Evolutionary conservation across 805 yeast genomes (phyloP), one percentile per base, ranked within the genome.

Genomic region (Myxozyma lipomycoides): DNA sequence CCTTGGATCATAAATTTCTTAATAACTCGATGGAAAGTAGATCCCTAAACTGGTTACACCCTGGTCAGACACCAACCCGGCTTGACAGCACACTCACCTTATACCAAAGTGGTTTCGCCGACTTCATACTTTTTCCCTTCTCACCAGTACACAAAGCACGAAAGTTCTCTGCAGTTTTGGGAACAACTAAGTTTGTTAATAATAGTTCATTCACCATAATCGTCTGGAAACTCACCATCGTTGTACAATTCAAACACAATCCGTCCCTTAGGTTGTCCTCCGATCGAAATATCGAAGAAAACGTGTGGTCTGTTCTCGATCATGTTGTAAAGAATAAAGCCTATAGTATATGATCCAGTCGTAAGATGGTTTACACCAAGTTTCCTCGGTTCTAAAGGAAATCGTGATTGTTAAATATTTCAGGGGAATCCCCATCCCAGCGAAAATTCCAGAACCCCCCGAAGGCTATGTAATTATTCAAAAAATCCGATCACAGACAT

Each of bases 21-120:
- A 68, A 91, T 93, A 34, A 93, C 62, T 56, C 98, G 78, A 71
- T 91, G 98, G 76, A 91, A 91, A n/a, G 75, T 69, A n/a, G 95
- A 84, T 19, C 87, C 87, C 67, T 87, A n/a, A n/a, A n/a, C n/a
- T n/a, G n/a, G n/a, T n/a, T 84, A 2, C 7, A 23, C 19, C 19
- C 40, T n/a, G 40, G 28, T 40, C 23, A 38, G n/a, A 23, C 12
- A 7, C 28, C 4, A 26, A n/a, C n/a, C n/a, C n/a, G n/a, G n/a
- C n/a, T n/a, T n/a, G n/a, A n/a, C n/a, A n/a, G 10, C 10, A 17
- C 30, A 36, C 49, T 15, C 21, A 51, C 55, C 48, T 56, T 56
- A 75, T 82, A 93, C 48, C 74, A 70, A 56, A 87, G 73, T 3
- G 87, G 86, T 57, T 77, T 75, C 10, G 93, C 95, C 1, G 75